Percentiles rank a stretch among this genome's conserved stretches.
phyloP scores from a whole-genome alignment of 1,284 basidiomycete species.

The Leccinum proliferum region DNA sequence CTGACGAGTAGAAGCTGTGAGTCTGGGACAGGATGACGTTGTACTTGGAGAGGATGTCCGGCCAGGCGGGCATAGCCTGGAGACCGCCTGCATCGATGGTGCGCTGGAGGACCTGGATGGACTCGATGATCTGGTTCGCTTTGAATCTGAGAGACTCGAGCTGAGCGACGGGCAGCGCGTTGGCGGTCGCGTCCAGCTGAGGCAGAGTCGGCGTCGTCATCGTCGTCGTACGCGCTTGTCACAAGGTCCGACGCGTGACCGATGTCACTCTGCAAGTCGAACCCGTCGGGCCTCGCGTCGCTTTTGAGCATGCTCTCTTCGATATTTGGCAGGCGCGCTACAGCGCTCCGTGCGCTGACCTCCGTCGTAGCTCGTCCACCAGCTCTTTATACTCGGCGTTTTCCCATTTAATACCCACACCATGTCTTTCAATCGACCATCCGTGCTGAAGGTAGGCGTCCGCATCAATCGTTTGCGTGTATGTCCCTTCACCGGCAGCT shows the following conservation, averaged over 20 bases:
- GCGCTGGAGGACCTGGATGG: conserved; percentile 56
- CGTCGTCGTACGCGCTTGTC: conserved; percentile 6
- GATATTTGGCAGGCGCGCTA: neutral
- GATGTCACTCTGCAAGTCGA: neutral
- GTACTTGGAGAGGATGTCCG: conserved; percentile 78
- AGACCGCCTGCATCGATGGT: conserved; percentile 55
- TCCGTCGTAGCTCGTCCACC: conserved; percentile 3
- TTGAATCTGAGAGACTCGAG: conserved; percentile 73
- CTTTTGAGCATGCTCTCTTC: conserved; percentile 10
- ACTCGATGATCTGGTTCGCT: conserved; percentile 69
- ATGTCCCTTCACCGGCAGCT: too few relatives aligned
- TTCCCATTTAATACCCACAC: too few relatives aligned
- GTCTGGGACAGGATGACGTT: conserved; percentile 75
- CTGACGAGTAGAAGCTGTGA: conserved; percentile 60
- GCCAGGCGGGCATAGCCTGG: conserved; percentile 65
- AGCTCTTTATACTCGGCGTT: neutral
- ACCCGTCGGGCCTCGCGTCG: conserved; percentile 1
- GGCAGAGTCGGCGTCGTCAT: neutral
- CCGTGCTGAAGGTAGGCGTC: too few relatives aligned
- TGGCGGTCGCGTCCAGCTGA: conserved; percentile 19
- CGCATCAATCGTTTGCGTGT: too few relatives aligned
- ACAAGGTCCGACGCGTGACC: conserved; percentile 17
- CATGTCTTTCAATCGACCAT: too few relatives aligned
- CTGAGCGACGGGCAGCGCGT: conserved; percentile 41
- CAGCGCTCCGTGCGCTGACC: neutral